A percentile compares a stretch with the other conserved stretches of the same genome.
Conservation (phyloP, 2,329 filamentous ascomycete genomes). For the Ploettnerulaceae sp. region DNA sequence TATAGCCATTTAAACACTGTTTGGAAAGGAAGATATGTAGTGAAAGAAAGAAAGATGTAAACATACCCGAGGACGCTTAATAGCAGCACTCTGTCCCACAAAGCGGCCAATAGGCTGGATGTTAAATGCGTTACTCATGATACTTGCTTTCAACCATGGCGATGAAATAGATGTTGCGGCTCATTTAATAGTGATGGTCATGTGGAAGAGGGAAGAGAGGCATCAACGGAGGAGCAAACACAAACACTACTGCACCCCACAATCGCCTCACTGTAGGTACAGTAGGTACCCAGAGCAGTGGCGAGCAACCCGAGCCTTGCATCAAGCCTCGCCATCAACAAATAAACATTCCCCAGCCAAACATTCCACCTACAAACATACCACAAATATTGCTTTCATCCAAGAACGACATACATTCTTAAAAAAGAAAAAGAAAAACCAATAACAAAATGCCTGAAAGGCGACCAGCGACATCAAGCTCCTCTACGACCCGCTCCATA, state of each 20-base stretch:
- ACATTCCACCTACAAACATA: conserved; percentile 10
- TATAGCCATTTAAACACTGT: too few species aligned
- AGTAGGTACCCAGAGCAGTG: too few species aligned
- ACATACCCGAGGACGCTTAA: conserved; percentile 68
- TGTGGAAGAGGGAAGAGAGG: not conserved
- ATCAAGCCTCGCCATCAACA: conserved; percentile 3
- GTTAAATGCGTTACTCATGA: conserved; percentile 45
- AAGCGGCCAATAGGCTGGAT: conserved; percentile 69
- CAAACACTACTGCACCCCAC: conserved; percentile 7
- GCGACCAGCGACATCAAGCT: conserved; percentile 20
- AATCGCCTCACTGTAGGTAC: too few species aligned
- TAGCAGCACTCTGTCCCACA: conserved; percentile 59
- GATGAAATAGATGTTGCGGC: conserved; percentile 1
- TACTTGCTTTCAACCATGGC: not conserved
- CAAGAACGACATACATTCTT: not conserved
- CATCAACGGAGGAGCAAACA: not conserved
- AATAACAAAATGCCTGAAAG: conserved; percentile 30
- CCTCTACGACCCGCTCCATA: conserved; percentile 18
- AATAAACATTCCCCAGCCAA: conserved; percentile 10
- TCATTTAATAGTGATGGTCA: not conserved
- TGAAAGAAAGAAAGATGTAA: not conserved
- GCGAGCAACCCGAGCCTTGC: not conserved
- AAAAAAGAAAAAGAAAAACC: not conserved
- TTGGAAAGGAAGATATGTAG: too few species aligned
- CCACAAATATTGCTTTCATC: not conserved